Evolutionary conservation across 495 filamentous ascomycete genomes (phyloP).

Genomic region (Trichoderma orchidacearum): DNA sequence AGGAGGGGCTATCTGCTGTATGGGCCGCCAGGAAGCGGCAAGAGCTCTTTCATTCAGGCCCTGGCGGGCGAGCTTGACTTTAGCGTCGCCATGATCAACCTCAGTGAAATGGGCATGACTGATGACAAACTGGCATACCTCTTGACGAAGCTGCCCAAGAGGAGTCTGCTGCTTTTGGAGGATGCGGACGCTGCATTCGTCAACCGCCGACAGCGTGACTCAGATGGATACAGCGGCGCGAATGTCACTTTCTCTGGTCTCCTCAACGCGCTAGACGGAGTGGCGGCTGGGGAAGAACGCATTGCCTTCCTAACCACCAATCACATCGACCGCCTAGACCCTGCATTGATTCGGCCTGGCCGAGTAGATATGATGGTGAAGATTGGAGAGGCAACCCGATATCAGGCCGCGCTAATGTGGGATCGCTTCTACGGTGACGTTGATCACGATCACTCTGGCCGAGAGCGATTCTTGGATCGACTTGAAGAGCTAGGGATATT

Average conservation of each 20-base stretch:
- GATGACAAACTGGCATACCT: constrained; percentile 86
- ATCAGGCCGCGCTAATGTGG: constrained; percentile 82
- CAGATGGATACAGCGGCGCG: constrained; percentile 76
- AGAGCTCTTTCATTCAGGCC: constrained; percentile 93
- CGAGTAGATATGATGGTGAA: constrained; percentile 87
- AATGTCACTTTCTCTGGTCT: constrained; percentile 94
- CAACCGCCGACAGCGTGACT: constrained; percentile 62
- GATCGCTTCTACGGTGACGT: constrained; percentile 82
- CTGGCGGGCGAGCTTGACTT: constrained; percentile 86
- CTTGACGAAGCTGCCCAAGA: constrained; percentile 71
- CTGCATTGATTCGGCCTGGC: constrained; percentile 79
- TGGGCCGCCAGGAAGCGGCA: constrained; percentile 87
- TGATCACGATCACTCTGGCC: constrained; percentile 45
- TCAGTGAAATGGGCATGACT: constrained; percentile 84
- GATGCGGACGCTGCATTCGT: constrained; percentile 90
- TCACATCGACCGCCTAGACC: constrained; percentile 77
- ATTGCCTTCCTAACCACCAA: constrained; percentile 94
- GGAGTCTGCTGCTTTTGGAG: constrained; percentile 79
- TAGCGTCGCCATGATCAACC: constrained; percentile 84
- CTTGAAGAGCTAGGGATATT: constrained; percentile 37
- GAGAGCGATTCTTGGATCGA: constrained; percentile 36
- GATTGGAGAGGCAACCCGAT: constrained; percentile 73
- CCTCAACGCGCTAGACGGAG: constrained; percentile 85
- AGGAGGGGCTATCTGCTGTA: constrained; percentile 87
- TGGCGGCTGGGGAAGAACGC: constrained; percentile 89